Base-by-base conservation (phyloP, 169 alveolate genomes). In the Plasmodium inui region DNA sequence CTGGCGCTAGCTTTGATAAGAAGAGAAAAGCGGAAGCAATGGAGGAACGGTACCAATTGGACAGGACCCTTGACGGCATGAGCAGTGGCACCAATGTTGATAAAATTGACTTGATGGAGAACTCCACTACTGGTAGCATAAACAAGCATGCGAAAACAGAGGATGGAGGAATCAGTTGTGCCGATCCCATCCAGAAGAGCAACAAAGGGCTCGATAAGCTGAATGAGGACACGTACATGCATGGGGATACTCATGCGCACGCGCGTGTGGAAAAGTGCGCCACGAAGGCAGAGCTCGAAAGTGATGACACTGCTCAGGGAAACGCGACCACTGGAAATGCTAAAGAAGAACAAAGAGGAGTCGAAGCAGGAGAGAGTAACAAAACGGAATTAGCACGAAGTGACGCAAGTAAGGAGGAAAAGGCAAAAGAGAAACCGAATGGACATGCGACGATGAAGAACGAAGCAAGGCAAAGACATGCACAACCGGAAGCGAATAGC, bases 11-110 rank as follows among this genome's bases (percentile, higher is more conserved):
- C 50, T 46, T 55, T 70, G 61, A 83, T 12, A 83, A 70, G 73
- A 83, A 83, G 22, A 83, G 92, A 71, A 83, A 83, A 83, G 76
- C 76, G 12, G 92, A 83, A 39, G 74, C 30, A 67, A 39, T 67
- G 34, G 76, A 67, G 28, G 76, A 67, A 67, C 41, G 14, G 32
- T 67, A 67, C 76, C 76, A 67, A 67, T 6, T 26, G 76, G 76
- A 67, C 37, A 67, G 37, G 76, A 67, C 76, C 30, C 76, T 67
- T 67, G 17, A 26, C 76, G 17, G 17, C 12, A 67, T 67, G 76
- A 28, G n/a, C 30, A 67, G 32, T 67, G 37, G n/a, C 76, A 37
- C 76, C 37, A 19, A 3, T 5, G 76, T 67, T 67, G 76, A 67
- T 19, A 67, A 67, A 67, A 22, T 19, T 0, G 76, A 67, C 30